Base-by-base conservation (phyloP, 805 yeast genomes). In the Huiozyma sinensis region DNA sequence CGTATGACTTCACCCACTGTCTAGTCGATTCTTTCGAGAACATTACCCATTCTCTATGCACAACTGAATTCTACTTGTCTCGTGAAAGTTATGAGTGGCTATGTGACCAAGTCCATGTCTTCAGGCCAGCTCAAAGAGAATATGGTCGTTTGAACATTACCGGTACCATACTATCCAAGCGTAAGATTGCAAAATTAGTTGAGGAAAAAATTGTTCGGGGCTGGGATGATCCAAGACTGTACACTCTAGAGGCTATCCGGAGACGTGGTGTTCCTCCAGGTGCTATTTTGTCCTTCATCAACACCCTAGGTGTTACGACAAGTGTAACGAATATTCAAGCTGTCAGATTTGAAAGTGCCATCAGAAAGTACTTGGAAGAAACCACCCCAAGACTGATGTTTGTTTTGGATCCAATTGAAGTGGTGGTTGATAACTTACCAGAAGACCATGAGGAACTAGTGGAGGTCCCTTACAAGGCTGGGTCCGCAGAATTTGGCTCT, bases 191-290 rank as follows among this genome's bases (percentile, higher is more conserved):
- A 51, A 84, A 87, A 65, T 73, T 92, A 53, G 97, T 92, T 24
- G 83, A 77, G 45, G 92, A 79, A 28, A 69, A 74, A 5, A 68
- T 73, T 56, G 99, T 92, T 27, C 79, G 95, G 64, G 96, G 87
- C 39, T 92, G 99, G 99, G 94, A 92, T 65, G 98, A 92, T 66
- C 98, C 99, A 56, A 77, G 99, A 60, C 73, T 92, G 62, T 92
- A 80, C 66, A 92, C 99, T 5, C 75, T 92, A 55, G 98, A 88
- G 55, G 95, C 92, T 42, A 79, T 92, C 48, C 82, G 87, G 61
- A 83, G 99, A 64, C 85, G 99, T 62, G 99, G 99, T 70, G 81
- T 92, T 7, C 99, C 99, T 53, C 98, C 99, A 9, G 97, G 97
- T 38, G 97, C 97, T 29, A 86, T 92, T 62, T 73, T 92, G 61